These are phyloP conservation scores for Phytopythium kandeliae DNA, from an alignment of 352 stramenopile species.

Conservation along the genomic window DNA sequence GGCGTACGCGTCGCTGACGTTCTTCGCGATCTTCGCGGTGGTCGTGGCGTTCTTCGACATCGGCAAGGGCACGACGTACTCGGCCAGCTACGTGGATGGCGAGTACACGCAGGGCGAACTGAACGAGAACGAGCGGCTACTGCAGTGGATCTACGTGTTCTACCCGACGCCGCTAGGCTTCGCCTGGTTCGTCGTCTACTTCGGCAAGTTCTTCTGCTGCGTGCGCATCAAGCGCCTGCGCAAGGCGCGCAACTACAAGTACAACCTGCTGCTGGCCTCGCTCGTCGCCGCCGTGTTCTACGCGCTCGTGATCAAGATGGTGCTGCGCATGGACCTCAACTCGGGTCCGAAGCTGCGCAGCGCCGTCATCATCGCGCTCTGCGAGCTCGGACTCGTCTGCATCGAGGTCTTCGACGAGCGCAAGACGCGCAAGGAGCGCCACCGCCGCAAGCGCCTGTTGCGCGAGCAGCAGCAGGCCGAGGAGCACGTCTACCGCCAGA, in stretches of 20 bases:
- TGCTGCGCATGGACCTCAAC: conserved; percentile 59
- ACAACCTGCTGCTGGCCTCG: conserved; percentile 70
- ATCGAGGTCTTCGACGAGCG: conserved; percentile 74
- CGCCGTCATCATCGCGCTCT: conserved; percentile 52
- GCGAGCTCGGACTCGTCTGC: conserved; percentile 58
- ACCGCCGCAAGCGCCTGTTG: conserved; percentile 50
- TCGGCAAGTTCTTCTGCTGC: conserved; percentile 75
- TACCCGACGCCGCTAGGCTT: conserved; percentile 62
- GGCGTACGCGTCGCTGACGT: conserved; percentile 62
- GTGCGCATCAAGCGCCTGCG: conserved; percentile 71
- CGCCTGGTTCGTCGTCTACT: conserved; percentile 75
- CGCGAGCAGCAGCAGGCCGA: conserved; percentile 33
- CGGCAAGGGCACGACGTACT: conserved; percentile 43
- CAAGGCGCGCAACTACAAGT: conserved; percentile 77
- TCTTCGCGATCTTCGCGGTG: conserved; percentile 74
- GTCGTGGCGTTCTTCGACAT: conserved; percentile 73
- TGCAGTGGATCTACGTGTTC: conserved; percentile 72
- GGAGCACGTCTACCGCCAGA: conserved; percentile 17
- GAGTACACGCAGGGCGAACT: conserved; percentile 51
- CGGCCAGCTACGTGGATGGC: conserved; percentile 36
- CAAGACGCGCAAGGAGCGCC: conserved; percentile 47
- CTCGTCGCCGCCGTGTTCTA: conserved; percentile 51
- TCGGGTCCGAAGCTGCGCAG: conserved; percentile 53
- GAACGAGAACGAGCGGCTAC: conserved; percentile 66
- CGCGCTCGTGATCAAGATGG: conserved; percentile 36